These are phyloP conservation scores for Diaporthe vexans DNA, from an alignment of 2,329 filamentous ascomycete species.

Conservation along the genomic window DNA sequence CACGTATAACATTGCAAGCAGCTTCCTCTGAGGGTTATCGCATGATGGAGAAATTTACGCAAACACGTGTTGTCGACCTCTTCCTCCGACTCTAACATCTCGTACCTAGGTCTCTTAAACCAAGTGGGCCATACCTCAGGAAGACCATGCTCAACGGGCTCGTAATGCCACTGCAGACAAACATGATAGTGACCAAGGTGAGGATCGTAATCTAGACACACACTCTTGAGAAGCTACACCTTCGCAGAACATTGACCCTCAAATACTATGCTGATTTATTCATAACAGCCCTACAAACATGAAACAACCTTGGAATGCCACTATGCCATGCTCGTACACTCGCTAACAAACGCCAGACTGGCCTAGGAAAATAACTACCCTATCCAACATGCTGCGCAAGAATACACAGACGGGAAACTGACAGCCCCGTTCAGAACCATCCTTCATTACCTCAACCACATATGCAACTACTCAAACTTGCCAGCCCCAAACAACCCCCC, in stretches of 20 bases:
- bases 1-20: background rate
- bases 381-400: background rate
- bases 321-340: conserved; percentile 4
- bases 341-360: conserved; percentile 15
- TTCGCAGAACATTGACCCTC: background rate
- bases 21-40: background rate
- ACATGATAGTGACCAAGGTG: background rate
- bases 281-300: conserved; percentile 1
- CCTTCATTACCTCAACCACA: background rate
- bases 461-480: conserved; percentile 61
- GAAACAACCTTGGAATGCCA: conserved; percentile 10
- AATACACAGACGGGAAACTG: background rate
- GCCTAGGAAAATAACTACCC: background rate
- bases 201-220: background rate
- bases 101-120: background rate
- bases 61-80: background rate
- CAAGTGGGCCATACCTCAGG: background rate
- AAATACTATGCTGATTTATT: background rate
- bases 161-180: background rate
- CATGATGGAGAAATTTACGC: background rate
- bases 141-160: background rate
- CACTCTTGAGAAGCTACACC: background rate
- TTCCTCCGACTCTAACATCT: background rate
- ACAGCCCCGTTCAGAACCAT: background rate
- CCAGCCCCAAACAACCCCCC: conserved; percentile 71